Evolutionary conservation across 257 asterid genomes (phyloP), one percentile per base, ranked within the genome.

Genomic region (Jaltomata sinuosa): DNA sequence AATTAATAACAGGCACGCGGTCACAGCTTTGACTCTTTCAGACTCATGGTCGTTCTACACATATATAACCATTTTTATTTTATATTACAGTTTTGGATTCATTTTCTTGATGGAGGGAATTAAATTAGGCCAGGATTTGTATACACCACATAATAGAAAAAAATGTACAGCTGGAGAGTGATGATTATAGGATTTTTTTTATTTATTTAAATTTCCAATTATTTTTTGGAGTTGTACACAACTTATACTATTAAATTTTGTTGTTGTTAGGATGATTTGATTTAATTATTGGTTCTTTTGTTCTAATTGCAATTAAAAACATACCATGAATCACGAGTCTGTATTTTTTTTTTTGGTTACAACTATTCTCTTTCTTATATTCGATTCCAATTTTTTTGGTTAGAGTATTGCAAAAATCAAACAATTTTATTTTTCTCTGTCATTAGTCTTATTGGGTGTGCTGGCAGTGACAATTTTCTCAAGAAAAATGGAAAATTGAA

Each of bases 121-220:
- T 53, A 47, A 18, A 76, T 77, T 27, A 77, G 19, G 62, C 9
- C 18, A 77, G 45, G 62, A 27, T 47, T 77, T 49, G 81, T 77
- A 77, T 27, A 76, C 81, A 18, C 18, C 27, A 18, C 22, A 77
- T 49, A 77, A 47, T 49, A 7, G 62, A 11, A 29, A 25, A 31
- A 68, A 4, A n/a, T 77, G 81, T 77, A 77, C 14, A 77, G 81
- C 62, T 77, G 81, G 62, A 76, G 81, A 77, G 81, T 49, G 62
- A 49, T 49, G 38, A n/a, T 71, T n/a, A 27, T 77, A 77, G 18
- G 27, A 47, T 49, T 77, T 77, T 36, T 68, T 12, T 45, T 6
- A 8, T 45, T 77, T 49, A 8, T 49, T 27, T 49, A 10, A 25
- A 12, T 61, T 61, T 61, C 27, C 19, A 25, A 3, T 57, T 9